Conservation (phyloP, 1,139 yeast species). For the Lodderomyces metapsilosis region DNA sequence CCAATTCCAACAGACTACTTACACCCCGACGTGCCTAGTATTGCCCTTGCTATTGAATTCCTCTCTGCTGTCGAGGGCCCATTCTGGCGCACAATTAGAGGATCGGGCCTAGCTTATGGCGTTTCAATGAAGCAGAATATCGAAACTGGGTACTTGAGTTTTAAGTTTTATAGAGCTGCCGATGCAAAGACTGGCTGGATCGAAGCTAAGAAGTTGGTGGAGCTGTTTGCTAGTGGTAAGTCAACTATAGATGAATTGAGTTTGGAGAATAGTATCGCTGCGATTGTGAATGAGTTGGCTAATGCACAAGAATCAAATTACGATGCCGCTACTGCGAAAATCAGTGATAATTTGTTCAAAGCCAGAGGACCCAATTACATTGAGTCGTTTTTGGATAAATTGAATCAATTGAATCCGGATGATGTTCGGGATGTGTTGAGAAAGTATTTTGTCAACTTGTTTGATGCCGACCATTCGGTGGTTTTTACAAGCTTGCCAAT, state of each 20-base stretch:
- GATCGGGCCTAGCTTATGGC: conserved; percentile 93
- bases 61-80: conserved; percentile 94
- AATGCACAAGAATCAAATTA: conserved; percentile 57
- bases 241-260: conserved; percentile 54
- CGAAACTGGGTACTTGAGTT: conserved; percentile 68
- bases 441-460: conserved; percentile 61
- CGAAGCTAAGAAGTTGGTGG: conserved; percentile 67
- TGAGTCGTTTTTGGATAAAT: conserved; percentile 44
- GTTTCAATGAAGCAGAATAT: conserved; percentile 58
- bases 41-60: conserved; percentile 73
- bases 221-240: conserved; percentile 55
- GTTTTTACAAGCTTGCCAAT: conserved; percentile 78
- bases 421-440: conserved; percentile 59
- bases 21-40: conserved; percentile 66
- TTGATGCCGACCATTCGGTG: conserved; percentile 52
- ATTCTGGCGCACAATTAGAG: conserved; percentile 94
- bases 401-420: conserved; percentile 51
- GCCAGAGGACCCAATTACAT: conserved; percentile 68
- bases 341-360: conserved; percentile 62
- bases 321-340: conserved; percentile 66
- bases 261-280: conserved; percentile 72
- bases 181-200: conserved; percentile 73
- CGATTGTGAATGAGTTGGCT: conserved; percentile 71
- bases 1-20: conserved; percentile 63
- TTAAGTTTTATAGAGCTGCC: conserved; percentile 77